Conservation (phyloP, 305 asterid species). For the Euphrasia arctica region DNA sequence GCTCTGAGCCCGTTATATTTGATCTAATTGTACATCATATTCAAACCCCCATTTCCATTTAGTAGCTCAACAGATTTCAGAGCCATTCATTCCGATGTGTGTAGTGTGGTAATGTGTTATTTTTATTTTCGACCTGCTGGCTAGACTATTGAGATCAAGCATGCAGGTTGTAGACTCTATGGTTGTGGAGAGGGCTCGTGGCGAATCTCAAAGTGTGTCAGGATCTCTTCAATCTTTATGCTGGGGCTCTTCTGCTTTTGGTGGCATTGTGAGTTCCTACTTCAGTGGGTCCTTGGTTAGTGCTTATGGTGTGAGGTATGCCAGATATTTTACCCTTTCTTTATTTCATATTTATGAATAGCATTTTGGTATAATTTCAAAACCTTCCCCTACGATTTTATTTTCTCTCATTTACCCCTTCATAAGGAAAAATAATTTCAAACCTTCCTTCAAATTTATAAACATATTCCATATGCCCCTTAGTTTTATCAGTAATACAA, state of each 20-base stretch:
- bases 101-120: constrained; percentile 6
- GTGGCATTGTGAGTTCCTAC: constrained; percentile 92
- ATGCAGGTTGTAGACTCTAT: constrained; percentile 94
- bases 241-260: constrained; percentile 99
- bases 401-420: background rate
- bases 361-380: background rate
- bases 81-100: too few relatives aligned
- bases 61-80: too few relatives aligned
- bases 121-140: constrained; percentile 18
- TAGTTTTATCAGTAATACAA: background rate
- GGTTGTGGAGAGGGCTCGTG: constrained; percentile 99
- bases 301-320: constrained; percentile 92
- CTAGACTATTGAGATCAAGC: constrained; percentile 31
- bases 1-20: too few relatives aligned
- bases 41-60: too few relatives aligned
- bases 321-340: constrained; percentile 15
- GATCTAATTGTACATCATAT: too few relatives aligned
- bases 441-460: background rate
- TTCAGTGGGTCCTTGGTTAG: constrained; percentile 97
- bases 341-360: background rate
- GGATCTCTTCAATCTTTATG: constrained; percentile 97
- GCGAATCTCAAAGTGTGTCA: constrained; percentile 95
- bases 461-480: background rate
- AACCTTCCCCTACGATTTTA: background rate
- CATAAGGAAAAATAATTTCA: background rate